A percentile compares a stretch with the other conserved stretches of the same genome.
Evolutionary conservation across 768 basidiomycete genomes (phyloP).

Genomic region (Mycena epipterygia): DNA sequence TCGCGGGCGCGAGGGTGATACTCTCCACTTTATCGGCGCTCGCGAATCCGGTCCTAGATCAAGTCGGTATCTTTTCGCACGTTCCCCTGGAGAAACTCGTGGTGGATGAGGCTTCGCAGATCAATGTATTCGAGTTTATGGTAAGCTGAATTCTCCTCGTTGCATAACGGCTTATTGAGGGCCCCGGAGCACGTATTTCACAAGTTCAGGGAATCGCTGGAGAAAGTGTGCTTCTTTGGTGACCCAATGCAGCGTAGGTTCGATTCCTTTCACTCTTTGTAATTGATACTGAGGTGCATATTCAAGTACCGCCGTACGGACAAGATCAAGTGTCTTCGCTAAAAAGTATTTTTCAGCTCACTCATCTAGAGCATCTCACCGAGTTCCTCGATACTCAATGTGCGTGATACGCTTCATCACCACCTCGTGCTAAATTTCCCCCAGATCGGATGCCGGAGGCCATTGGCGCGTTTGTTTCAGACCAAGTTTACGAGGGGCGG

Average conservation of each 20-base stretch:
- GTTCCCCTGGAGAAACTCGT: conserved; percentile 52
- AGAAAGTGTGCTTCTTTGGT: conserved; percentile 66
- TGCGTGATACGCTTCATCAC: too few relatives aligned
- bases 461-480: conserved; percentile 65
- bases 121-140: conserved; percentile 64
- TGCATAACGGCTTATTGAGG: conserved; percentile 34
- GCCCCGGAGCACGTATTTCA: conserved; percentile 57
- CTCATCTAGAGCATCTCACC: conserved; percentile 48
- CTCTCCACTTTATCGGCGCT: conserved; percentile 66
- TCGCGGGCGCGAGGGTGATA: conserved; percentile 52
- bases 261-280: neutral
- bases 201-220: conserved; percentile 50
- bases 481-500: conserved; percentile 54
- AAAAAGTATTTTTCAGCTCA: conserved; percentile 62
- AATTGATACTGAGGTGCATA: neutral
- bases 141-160: conserved; percentile 57
- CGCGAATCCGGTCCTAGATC: conserved; percentile 41
- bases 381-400: conserved; percentile 66
- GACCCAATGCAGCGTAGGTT: conserved; percentile 66
- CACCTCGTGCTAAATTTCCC: neutral
- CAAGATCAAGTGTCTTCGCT: conserved; percentile 53
- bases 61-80: conserved; percentile 16
- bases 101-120: conserved; percentile 72
- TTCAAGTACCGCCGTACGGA: conserved; percentile 66
- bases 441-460: conserved; percentile 66